Evolutionary conservation across 305 asterid genomes (phyloP).

Genomic region (Fraxinus latifolia): DNA sequence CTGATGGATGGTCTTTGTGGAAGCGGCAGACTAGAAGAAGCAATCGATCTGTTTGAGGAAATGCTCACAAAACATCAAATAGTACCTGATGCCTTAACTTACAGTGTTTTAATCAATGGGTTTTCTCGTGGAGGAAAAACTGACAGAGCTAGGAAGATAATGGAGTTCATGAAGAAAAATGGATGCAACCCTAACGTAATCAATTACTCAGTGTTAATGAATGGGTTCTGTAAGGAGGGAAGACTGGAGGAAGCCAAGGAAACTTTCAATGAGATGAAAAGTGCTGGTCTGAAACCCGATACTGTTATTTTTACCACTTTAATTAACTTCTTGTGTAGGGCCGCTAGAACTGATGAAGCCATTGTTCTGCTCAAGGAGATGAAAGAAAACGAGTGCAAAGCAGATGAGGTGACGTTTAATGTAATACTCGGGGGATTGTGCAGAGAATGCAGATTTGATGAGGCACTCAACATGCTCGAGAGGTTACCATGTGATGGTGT

Average conservation of each 20-base stretch:
- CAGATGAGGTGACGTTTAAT: conserved; percentile 76
- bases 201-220: conserved; percentile 68
- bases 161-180: conserved; percentile 78
- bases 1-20: conserved; percentile 72
- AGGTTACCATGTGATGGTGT: conserved; percentile 64
- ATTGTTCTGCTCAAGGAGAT: conserved; percentile 70
- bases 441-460: conserved; percentile 50
- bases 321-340: conserved; percentile 59
- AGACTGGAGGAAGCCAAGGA: conserved; percentile 61
- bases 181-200: conserved; percentile 73
- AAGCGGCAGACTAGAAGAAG: conserved; percentile 62
- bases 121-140: conserved; percentile 62
- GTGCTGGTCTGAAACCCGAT: conserved; percentile 55
- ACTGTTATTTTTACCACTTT: conserved; percentile 67
- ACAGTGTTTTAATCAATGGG: conserved; percentile 68
- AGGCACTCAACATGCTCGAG: conserved; percentile 79
- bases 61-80: conserved; percentile 77
- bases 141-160: conserved; percentile 57
- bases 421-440: conserved; percentile 86
- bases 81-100: conserved; percentile 78
- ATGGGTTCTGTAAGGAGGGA: conserved; percentile 69
- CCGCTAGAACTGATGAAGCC: conserved; percentile 58
- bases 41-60: conserved; percentile 66
- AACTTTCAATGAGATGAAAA: conserved; percentile 52
- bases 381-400: conserved; percentile 52